Evolutionary conservation across 2,329 filamentous ascomycete species (phyloP), one percentile per base, ranked within the genome.

Genomic region (Lasiodiplodia gonubiensis): DNA sequence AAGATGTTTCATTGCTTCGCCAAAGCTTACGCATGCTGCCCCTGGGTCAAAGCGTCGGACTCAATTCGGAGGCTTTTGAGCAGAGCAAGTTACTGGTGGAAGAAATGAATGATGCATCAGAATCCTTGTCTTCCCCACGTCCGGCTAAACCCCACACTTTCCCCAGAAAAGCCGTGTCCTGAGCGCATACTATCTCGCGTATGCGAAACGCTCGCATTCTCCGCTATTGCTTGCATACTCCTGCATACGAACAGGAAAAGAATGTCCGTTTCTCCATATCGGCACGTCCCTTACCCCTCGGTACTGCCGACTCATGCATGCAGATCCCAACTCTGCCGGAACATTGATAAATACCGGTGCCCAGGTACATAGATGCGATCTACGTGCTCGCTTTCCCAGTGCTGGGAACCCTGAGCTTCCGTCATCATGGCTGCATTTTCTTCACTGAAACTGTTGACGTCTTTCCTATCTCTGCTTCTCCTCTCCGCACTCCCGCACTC

Each of bases 281-380:
- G 51, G 30, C 48, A 33, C 27, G 46, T 42, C 5, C 27, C 33
- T 4, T 4, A 59, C 53, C 70, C 21, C 42, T 69, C n/a, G 51
- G 68, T 57, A 51, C 70, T 46, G 48, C 49, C 60, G 54, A 66
- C 12, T 30, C n/a, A 27, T 27, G 63, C n/a, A 11, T 46, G 1
- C 84, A 89, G 23, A 25, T 51, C 59, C 57, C 59, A 27, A 46
- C 39, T 61, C 42, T 21, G 39, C 11, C 10, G 42, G 33, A 61
- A 25, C 25, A 27, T 48, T 51, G 59, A 63, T 63, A 63, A 51
- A 21, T 10, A 46, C 59, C 27, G 27, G 10, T 27, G 23, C 59
- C 46, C 59, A 39, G 59, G 59, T 46, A 48, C 59, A 37, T 25
- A 37, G n/a, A 39, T 27, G 42, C 8, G 59, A 63, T 63, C 46